These are phyloP conservation scores for Pecoramyces ruminantium DNA, from an alignment of 192 early-diverging fungal genomes.

Conservation along the genomic window DNA sequence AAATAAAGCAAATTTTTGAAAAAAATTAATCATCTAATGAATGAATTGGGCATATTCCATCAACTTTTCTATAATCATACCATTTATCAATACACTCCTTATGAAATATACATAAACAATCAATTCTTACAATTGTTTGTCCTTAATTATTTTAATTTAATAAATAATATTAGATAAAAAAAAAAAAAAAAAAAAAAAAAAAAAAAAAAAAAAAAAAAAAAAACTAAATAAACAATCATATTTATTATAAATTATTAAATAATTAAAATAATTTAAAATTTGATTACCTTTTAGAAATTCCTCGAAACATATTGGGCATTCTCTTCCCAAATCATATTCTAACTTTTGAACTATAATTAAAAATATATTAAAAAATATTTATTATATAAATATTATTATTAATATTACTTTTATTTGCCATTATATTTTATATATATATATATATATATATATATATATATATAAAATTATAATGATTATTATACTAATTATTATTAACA, in stretches of 20 bases:
- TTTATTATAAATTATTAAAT: too few relatives aligned
- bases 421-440: too few relatives aligned
- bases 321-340: slow-evolving; percentile 26
- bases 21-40: neutral
- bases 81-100: neutral
- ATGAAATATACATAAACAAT: neutral
- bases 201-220: too few relatives aligned
- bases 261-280: neutral
- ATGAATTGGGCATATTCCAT: neutral
- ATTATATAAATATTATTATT: slow-evolving; percentile 22
- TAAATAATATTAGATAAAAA: too few relatives aligned
- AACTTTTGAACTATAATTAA: slow-evolving; percentile 13
- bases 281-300: slow-evolving; percentile 57
- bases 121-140: neutral
- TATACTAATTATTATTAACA: too few relatives aligned
- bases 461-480: too few relatives aligned
- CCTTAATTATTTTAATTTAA: too few relatives aligned
- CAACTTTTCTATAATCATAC: neutral
- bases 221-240: too few relatives aligned
- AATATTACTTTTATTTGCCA: too few relatives aligned
- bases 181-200: too few relatives aligned
- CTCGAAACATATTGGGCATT: slow-evolving; percentile 90
- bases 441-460: too few relatives aligned
- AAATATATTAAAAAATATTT: slow-evolving; percentile 33
- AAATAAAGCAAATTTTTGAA: too few relatives aligned